Evolutionary conservation across 2,329 filamentous ascomycete genomes (phyloP), one percentile per base, ranked within the genome.

Genomic region (Phialophora expanda): DNA sequence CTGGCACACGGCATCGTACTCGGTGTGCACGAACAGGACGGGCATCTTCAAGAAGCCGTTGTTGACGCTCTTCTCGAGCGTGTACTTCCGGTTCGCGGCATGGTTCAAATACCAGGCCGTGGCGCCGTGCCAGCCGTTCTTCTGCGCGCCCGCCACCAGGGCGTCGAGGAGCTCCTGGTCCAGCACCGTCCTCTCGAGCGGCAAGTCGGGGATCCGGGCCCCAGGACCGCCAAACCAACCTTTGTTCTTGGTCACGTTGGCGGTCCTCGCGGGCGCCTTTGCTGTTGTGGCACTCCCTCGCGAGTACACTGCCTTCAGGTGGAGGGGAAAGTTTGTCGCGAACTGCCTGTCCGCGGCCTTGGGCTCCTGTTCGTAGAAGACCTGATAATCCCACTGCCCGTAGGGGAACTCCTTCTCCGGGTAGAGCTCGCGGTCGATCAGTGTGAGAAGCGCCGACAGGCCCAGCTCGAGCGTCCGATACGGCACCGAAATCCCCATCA

Each of bases 51-150:
- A 48, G 38, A 66, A 38, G 14, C 68, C 68, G 14, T 64, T 54
- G 28, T 75, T 76, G 41, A 84, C 69, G 7, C 78, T 77, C 71
- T 74, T 75, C 46, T 78, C 74, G 28, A 77, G 76, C 7, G 76
- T 77, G 69, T 80, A 84, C 50, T 75, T 76, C 1, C 66, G 70
- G 62, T 84, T 84, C 6, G 70, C 73, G 3, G 75, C 73, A 65
- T 82, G 79, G 67, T 84, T 80, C 38, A 79, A 64, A 65, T 84
- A 84, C 67, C 76, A 80, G 0, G 78, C 75, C 30, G 75, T 76
- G 1, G 77, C 73, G 0, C 75, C 73, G 66, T 75, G 79, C 65
- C 78, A 79, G 0, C 80, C 79, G 6, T 79, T 79, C 68, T 75
- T 76, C 67, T 79, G 69, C 71, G 80, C 78, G 17, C 66, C 55